A percentile compares a stretch with the other conserved stretches of the same genome.
Conservation (phyloP, 768 basidiomycete species). For the Amanita pseudoporphyria region DNA sequence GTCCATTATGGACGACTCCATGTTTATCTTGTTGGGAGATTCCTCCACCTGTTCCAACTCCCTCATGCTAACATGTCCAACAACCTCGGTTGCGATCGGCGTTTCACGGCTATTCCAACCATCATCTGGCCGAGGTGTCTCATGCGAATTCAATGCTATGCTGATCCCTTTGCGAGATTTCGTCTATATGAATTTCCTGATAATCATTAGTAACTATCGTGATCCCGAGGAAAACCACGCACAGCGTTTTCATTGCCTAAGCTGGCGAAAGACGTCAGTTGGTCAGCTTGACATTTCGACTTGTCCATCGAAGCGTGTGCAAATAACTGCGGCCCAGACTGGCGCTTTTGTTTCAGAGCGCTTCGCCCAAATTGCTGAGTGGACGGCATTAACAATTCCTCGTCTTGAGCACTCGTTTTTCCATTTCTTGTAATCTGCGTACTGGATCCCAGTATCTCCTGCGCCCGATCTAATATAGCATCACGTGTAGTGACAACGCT, state of each 20-base stretch:
- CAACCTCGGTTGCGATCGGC: neutral
- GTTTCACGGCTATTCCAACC: neutral
- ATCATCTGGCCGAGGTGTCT: neutral
- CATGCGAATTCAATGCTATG: neutral
- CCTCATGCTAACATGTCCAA: neutral
- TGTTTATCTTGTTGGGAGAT: conserved; percentile 12
- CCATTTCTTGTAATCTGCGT: conserved; percentile 7
- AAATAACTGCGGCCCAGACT: neutral
- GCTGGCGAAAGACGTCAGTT: neutral
- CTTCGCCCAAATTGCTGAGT: conserved; percentile 35
- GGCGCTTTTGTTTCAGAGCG: conserved; percentile 19
- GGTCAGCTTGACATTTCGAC: neutral
- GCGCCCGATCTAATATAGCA: conserved; percentile 28
- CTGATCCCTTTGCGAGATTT: neutral
- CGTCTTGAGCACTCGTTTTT: neutral
- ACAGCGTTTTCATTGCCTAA: neutral
- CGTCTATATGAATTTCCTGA: neutral
- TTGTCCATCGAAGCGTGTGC: neutral
- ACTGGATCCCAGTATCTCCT: conserved; percentile 20
- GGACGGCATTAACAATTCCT: conserved; percentile 11
- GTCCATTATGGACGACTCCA: conserved; percentile 19
- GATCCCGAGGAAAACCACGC: neutral
- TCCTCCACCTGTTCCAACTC: conserved; percentile 7
- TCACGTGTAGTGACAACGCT: conserved; percentile 37
- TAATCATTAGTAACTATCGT: neutral